Conservation (phyloP, 768 basidiomycete species). For the Boletus edulis region DNA sequence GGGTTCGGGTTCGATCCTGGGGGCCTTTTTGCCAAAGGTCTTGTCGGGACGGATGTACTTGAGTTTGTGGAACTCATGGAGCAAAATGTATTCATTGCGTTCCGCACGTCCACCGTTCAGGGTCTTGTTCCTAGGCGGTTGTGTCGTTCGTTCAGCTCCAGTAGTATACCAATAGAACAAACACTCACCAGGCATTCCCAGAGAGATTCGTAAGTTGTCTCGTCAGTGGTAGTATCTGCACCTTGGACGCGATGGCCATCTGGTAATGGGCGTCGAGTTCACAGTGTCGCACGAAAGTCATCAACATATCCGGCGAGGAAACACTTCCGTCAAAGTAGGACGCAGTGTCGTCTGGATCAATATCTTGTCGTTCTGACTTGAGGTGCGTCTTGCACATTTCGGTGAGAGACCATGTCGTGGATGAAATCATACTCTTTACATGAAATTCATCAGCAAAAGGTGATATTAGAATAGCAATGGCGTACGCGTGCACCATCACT, state of each 20-base stretch:
- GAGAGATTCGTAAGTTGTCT: slow-evolving; percentile 93
- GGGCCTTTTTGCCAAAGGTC: slow-evolving; percentile 73
- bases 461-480: neutral
- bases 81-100: slow-evolving; percentile 97
- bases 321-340: slow-evolving; percentile 85
- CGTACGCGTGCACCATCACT: slow-evolving; percentile 91
- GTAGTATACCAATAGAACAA: neutral
- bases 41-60: slow-evolving; percentile 99
- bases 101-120: slow-evolving; percentile 97
- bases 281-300: slow-evolving; percentile 90
- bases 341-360: slow-evolving; percentile 93
- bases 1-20: slow-evolving; percentile 47
- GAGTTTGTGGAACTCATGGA: slow-evolving; percentile 95
- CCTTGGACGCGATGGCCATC: slow-evolving; percentile 94
- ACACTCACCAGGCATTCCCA: slow-evolving; percentile 88
- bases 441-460: neutral
- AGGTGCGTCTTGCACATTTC: slow-evolving; percentile 96
- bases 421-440: slow-evolving; percentile 87
- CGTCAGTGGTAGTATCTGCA: slow-evolving; percentile 91
- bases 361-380: slow-evolving; percentile 83
- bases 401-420: slow-evolving; percentile 96
- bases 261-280: slow-evolving; percentile 96
- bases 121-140: slow-evolving; percentile 81
- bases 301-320: slow-evolving; percentile 68
- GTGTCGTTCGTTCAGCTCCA: neutral